A percentile compares a stretch with the other conserved stretches of the same genome.
phyloP scores from a whole-genome alignment of 176 grass and related monocot species.

The sorghum (Sorghum bicolor) region DNA sequence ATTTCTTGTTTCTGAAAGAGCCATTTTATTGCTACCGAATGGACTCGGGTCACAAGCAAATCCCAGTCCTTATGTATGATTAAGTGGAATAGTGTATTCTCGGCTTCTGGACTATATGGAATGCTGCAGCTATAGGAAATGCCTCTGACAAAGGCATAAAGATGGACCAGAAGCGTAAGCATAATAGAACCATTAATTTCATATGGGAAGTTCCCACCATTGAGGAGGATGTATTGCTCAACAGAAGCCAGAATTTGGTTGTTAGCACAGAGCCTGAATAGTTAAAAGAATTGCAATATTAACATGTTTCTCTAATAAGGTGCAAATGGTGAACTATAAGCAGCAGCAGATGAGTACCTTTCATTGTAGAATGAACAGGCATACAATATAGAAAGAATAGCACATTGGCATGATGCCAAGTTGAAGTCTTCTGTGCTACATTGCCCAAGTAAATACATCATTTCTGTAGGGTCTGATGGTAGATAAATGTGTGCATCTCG shows the following conservation, averaged over 20 bases:
- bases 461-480: constrained; percentile 74
- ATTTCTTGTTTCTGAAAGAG: constrained; percentile 80
- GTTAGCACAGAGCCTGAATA: constrained; percentile 57
- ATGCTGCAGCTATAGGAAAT: constrained; percentile 35
- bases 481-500: constrained; percentile 72
- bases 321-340: constrained; percentile 4
- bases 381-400: constrained; percentile 78
- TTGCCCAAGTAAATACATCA: constrained; percentile 78
- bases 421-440: constrained; percentile 65
- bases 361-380: constrained; percentile 70
- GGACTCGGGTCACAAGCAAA: constrained; percentile 55
- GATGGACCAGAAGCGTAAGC: constrained; percentile 70
- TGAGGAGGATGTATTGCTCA: constrained; percentile 94
- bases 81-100: constrained; percentile 68
- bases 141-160: constrained; percentile 81
- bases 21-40: constrained; percentile 76
- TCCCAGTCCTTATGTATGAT: constrained; percentile 66
- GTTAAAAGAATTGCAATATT: constrained; percentile 31
- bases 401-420: constrained; percentile 75
- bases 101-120: constrained; percentile 70
- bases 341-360: constrained; percentile 51
- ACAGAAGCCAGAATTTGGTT: constrained; percentile 82
- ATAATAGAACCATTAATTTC: constrained; percentile 50
- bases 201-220: constrained; percentile 54
- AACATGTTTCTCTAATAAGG: neutral